Base-by-base conservation (phyloP, 345 rosid genomes). In the Murraya paniculata region DNA sequence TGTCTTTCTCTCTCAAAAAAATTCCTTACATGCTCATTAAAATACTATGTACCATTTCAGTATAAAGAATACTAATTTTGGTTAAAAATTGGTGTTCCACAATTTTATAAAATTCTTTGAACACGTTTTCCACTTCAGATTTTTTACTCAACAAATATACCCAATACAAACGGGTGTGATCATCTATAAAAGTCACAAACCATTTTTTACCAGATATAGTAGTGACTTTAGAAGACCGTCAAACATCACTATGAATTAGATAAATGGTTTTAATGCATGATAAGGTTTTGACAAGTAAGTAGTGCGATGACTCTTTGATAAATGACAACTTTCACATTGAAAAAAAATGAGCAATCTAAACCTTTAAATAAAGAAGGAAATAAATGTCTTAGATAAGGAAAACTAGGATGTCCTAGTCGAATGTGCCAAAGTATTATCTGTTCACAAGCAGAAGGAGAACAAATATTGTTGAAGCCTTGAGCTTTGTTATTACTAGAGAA, bases 161-260 rank as follows among this genome's bases (percentile, higher is more conserved):
- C 3, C 35, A 57, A 33, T 9, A 35, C 3, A 39, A 58, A 61
- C 19, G 50, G 1, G 61, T 71, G 31, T 71, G 45, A 27, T 55
- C 74, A 55, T 71, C 45, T 28, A 55, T 55, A 55, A 73, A 73
- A 22, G 55, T 57, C 6, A 58, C 50, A 73, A 73, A 58, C 50
- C 33, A 36, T 36, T 35, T 36, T 36, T 30, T 61, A 9, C 45
- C 0, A 11, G 28, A 18, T 10, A 33, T 8, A 16, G 5, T 2
- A 24, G 48, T 25, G 11, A 24, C 14, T 2, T n/a, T 10, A 4
- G 14, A 14, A 18, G 35, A 14, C 18, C 48, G 2, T 9, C 8
- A 16, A n/a, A 58, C 33, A 24, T 58, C 62, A 58, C 11, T 58
- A 58, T 58, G 4, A 7, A n/a, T 58, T 22, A 58, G 22, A 58